Evolutionary conservation across 352 stramenopile genomes (phyloP), one percentile per base, ranked within the genome.

Genomic region (Nothophytophthora sp.): DNA sequence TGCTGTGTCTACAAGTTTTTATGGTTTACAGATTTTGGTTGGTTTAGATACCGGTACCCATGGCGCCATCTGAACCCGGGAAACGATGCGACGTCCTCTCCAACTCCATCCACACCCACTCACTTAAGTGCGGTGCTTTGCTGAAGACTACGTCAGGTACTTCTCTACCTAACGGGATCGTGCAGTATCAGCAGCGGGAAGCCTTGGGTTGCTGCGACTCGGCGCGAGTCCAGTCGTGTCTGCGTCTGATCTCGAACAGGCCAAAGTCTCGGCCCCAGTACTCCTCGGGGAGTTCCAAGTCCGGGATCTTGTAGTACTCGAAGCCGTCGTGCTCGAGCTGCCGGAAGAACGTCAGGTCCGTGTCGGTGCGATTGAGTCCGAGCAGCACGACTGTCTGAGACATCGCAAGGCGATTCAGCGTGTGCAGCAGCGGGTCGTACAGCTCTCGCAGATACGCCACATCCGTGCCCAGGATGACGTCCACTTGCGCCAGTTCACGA

Each of bases 281-380:
- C 15, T 80, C 73, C 23, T 40, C 34, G 11, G 68, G 68, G 8
- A 94, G 54, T 36, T 81, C 57, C 13, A 73, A 63, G 50, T 90
- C 81, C 7, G 70, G 47, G 48, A 94, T 76, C 67, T 88, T 92
- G 71, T 94, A 92, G 68, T 89, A 90, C 55, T 86, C 76, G 32
- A 90, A 94, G 39, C 79, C 81, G 18, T 81, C 62, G 16, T 70
- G 59, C 36, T 86, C 76, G 36, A 94, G 76, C 11, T 77, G 78
- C 15, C 50, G 63, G 56, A 94, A 94, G 55, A 92, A 94, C 18
- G 54, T 37, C 24, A 79, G 51, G 20, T 45, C 63, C 34, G 83
- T 94, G 57, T 94, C 81, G 0, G 63, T 61, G 37, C 83, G 83
- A 40, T 90, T 90, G 27, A 94, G 61, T 0, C 81, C 83, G n/a